Conservation (phyloP, 2,329 filamentous ascomycete species). For the Stagonosporopsis tanaceti region DNA sequence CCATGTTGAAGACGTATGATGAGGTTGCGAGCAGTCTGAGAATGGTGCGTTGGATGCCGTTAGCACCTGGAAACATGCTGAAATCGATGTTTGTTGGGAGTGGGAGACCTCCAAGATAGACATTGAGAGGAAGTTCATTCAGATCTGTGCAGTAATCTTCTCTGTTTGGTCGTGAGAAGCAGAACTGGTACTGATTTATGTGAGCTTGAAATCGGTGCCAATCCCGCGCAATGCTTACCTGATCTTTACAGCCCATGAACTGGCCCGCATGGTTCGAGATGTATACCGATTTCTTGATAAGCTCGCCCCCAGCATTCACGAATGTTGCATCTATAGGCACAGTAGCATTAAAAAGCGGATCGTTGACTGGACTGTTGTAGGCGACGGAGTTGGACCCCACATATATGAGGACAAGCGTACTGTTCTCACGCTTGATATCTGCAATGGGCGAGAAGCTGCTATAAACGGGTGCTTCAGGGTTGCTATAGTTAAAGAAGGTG, state of each 20-base stretch:
- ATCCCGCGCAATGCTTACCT: neutral
- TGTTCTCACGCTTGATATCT: slow-evolving; percentile 8
- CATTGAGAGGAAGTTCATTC: slow-evolving; percentile 9
- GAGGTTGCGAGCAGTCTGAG: slow-evolving; percentile 10
- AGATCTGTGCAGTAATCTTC: slow-evolving; percentile 10
- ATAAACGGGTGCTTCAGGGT: slow-evolving; percentile 1
- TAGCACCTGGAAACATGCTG: slow-evolving; percentile 22
- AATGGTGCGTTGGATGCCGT: slow-evolving; percentile 21
- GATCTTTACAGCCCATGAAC: slow-evolving; percentile 7
- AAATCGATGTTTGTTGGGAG: slow-evolving; percentile 16
- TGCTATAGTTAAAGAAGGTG: slow-evolving; percentile 3
- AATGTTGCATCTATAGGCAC: neutral
- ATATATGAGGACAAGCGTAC: neutral
- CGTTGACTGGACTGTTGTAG: slow-evolving; percentile 2
- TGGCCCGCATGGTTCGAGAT: slow-evolving; percentile 5
- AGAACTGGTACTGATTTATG: slow-evolving; percentile 10
- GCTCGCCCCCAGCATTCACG: slow-evolving; percentile 1
- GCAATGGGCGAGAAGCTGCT: neutral
- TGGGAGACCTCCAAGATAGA: slow-evolving; percentile 7
- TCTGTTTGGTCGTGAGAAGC: neutral
- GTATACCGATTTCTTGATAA: slow-evolving; percentile 6
- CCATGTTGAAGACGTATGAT: slow-evolving; percentile 12
- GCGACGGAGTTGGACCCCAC: slow-evolving; percentile 1
- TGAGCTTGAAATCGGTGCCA: neutral
- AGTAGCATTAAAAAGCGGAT: slow-evolving; percentile 15